phyloP scores from a whole-genome alignment of 148 eudicot species.

The Gaultheria prostrata region DNA sequence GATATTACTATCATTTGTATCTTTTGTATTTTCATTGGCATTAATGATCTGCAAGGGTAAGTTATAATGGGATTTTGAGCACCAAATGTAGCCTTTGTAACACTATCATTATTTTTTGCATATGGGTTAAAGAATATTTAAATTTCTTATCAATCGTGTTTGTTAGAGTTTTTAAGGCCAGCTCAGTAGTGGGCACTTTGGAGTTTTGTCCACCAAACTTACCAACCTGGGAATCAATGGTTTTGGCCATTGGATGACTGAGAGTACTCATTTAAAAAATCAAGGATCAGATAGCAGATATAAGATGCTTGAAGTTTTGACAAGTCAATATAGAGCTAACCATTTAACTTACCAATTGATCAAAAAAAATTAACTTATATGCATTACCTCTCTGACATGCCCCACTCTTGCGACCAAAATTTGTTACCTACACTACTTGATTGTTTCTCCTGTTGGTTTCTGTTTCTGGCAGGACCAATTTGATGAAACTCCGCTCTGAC shows the following conservation, averaged over 20 bases:
- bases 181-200: background rate
- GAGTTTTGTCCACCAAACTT: background rate
- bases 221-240: background rate
- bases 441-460: background rate
- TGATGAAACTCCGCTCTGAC: conserved; percentile 98
- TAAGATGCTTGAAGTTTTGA: conserved; percentile 7
- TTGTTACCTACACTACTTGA: background rate
- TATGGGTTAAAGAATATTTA: background rate
- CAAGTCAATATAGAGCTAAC: background rate
- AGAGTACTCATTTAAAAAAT: background rate
- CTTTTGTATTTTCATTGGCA: background rate
- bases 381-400: background rate
- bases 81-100: background rate
- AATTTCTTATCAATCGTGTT: background rate
- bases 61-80: background rate
- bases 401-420: conserved; percentile 8
- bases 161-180: background rate
- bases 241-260: background rate
- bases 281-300: background rate
- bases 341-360: background rate
- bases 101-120: background rate
- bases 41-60: background rate
- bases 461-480: conserved; percentile 65
- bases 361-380: too few relatives aligned
- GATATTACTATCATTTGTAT: background rate